phyloP scores from a whole-genome alignment of 352 stramenopile genomes.

The Globisporangium splendens region DNA sequence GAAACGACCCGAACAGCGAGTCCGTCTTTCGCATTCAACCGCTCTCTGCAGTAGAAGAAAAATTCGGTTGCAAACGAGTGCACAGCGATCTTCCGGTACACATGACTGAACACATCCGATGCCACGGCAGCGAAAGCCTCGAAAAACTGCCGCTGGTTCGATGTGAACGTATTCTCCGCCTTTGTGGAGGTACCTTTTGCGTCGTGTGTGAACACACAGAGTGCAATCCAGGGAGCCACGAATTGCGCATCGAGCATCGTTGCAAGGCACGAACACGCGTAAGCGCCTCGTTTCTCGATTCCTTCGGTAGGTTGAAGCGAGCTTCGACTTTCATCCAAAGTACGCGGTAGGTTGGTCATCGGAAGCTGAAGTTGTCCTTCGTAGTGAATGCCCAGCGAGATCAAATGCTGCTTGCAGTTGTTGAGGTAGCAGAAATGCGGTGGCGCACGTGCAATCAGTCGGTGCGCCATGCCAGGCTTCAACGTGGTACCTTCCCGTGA shows the following conservation, averaged over 20 bases:
- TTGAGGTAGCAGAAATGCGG: conserved; percentile 60
- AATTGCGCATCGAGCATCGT: conserved; percentile 52
- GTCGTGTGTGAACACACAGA: conserved; percentile 64
- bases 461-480: conserved; percentile 45
- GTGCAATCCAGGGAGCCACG: conserved; percentile 26
- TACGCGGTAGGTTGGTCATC: conserved; percentile 73
- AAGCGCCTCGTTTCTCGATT: conserved; percentile 50
- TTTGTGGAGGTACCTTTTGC: conserved; percentile 7
- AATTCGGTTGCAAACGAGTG: conserved; percentile 42
- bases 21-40: conserved; percentile 37
- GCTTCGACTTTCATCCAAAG: conserved; percentile 51
- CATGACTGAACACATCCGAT: conserved; percentile 41
- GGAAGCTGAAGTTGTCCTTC: conserved; percentile 43
- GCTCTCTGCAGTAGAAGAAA: conserved; percentile 43
- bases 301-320: conserved; percentile 35
- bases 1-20: conserved; percentile 25
- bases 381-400: conserved; percentile 45
- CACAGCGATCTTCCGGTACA: conserved; percentile 54
- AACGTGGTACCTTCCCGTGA: conserved; percentile 48
- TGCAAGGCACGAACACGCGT: conserved; percentile 50
- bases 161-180: conserved; percentile 32
- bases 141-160: conserved; percentile 53
- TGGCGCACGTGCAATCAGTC: conserved; percentile 14
- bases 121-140: conserved; percentile 46
- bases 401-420: conserved; percentile 27